These are phyloP conservation scores for Pyrenophora tritici-repentis DNA, from an alignment of 2,329 filamentous ascomycete species.

Conservation along the genomic window DNA sequence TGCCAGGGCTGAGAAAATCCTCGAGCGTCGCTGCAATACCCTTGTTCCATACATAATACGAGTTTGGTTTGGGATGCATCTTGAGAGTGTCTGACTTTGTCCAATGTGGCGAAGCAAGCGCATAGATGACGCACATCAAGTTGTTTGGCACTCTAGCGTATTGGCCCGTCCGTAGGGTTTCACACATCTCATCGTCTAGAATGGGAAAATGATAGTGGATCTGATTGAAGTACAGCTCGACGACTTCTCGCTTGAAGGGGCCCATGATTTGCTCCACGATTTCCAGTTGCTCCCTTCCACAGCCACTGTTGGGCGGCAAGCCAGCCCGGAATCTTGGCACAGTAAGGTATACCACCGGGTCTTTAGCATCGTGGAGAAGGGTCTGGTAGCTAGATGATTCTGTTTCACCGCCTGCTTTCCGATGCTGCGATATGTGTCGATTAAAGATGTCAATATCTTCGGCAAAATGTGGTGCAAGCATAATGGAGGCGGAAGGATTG, in stretches of 20 bases:
- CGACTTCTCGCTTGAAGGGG: constrained; percentile 44
- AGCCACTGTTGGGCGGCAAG: constrained; percentile 38
- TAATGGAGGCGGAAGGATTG: constrained; percentile 45
- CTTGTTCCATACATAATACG: constrained; percentile 50
- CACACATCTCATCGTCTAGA: constrained; percentile 47
- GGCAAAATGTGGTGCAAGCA: constrained; percentile 49
- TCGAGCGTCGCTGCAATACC: constrained; percentile 50
- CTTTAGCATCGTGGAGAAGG: constrained; percentile 52
- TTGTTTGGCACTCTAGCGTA: constrained; percentile 42
- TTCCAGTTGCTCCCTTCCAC: constrained; percentile 48
- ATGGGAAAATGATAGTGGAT: constrained; percentile 48
- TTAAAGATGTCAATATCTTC: constrained; percentile 51
- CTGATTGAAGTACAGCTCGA: constrained; percentile 54
- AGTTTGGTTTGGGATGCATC: constrained; percentile 45
- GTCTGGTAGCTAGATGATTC: constrained; percentile 55
- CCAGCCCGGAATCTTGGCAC: constrained; percentile 58
- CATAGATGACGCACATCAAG: constrained; percentile 49
- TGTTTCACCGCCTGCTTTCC: constrained; percentile 28
- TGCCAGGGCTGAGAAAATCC: constrained; percentile 50
- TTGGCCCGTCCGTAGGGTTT: constrained; percentile 42
- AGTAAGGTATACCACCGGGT: constrained; percentile 51
- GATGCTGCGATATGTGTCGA: constrained; percentile 45
- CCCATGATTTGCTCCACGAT: constrained; percentile 51
- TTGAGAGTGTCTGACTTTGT: constrained; percentile 43
- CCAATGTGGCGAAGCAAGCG: constrained; percentile 47